These are phyloP conservation scores for Rauvolfia tetraphylla DNA, from an alignment of 257 asterid genomes.

Conservation along the genomic window DNA sequence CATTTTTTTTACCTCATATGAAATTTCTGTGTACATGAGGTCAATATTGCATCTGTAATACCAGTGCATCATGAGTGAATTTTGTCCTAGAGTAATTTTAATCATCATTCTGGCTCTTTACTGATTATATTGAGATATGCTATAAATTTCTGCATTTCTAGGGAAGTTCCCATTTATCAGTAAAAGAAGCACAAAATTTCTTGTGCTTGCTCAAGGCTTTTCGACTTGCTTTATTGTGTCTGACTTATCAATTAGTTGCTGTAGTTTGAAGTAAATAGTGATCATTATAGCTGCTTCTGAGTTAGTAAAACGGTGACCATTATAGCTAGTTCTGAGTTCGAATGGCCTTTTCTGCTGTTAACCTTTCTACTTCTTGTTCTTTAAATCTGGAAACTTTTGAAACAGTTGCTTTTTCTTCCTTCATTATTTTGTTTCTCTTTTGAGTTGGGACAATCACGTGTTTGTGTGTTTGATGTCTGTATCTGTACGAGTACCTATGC, in stretches of 20 bases:
- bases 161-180: background rate
- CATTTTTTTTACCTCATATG: background rate
- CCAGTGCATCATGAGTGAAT: background rate
- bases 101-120: background rate
- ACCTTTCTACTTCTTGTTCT: background rate
- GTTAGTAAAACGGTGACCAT: slow-evolving; percentile 1
- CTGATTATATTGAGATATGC: background rate
- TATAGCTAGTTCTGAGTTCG: background rate
- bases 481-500: background rate
- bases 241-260: background rate
- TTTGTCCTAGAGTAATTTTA: background rate
- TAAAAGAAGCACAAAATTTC: background rate
- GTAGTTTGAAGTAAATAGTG: background rate
- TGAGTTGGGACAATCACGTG: background rate
- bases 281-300: background rate
- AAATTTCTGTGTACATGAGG: background rate
- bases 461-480: background rate
- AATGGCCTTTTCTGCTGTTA: background rate
- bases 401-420: background rate
- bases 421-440: background rate
- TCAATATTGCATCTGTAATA: background rate
- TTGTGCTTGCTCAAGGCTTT: background rate
- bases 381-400: too few relatives aligned
- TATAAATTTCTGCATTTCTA: background rate
- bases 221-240: background rate